These are phyloP conservation scores for Zymoseptoria passerinii DNA, from an alignment of 2,329 filamentous ascomycete species.

Conservation along the genomic window DNA sequence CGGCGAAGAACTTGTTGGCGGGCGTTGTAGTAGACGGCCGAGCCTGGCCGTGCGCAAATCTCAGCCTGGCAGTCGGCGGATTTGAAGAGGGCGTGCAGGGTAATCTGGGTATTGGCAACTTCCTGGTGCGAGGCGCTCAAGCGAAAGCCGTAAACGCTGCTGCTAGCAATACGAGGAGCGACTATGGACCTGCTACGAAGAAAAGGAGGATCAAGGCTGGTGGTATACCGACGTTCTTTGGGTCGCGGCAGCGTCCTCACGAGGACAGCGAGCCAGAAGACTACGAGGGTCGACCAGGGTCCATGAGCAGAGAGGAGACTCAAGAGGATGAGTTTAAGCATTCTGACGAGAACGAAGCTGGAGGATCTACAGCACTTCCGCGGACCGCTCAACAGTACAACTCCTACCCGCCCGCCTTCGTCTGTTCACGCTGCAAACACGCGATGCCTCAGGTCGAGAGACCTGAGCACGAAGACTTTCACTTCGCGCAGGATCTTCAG, in stretches of 20 bases:
- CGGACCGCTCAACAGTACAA: background rate
- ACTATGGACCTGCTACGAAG: slow-evolving; percentile 27
- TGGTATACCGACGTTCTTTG: slow-evolving; percentile 32
- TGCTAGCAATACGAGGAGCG: slow-evolving; percentile 13
- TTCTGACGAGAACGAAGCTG: background rate
- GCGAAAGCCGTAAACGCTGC: slow-evolving; percentile 40
- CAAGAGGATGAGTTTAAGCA: background rate
- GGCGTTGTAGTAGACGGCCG: slow-evolving; percentile 71
- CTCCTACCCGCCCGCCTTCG: slow-evolving; percentile 29
- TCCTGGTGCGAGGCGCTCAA: slow-evolving; percentile 62
- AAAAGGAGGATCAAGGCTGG: slow-evolving; percentile 28
- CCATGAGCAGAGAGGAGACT: background rate
- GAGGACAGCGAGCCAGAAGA: slow-evolving; percentile 6
- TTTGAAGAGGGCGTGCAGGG: slow-evolving; percentile 81
- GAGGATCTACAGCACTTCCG: background rate
- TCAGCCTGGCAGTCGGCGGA: slow-evolving; percentile 80
- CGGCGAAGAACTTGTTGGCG: slow-evolving; percentile 66
- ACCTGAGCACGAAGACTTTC: slow-evolving; percentile 84
- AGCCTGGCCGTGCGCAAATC: slow-evolving; percentile 85
- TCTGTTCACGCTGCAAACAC: slow-evolving; percentile 58
- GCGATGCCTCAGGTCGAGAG: slow-evolving; percentile 50
- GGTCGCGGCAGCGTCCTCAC: slow-evolving; percentile 16
- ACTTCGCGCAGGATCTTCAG: slow-evolving; percentile 82
- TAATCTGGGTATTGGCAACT: slow-evolving; percentile 78
- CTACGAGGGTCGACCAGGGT: slow-evolving; percentile 3